A percentile compares a stretch with the other conserved stretches of the same genome.
These are phyloP conservation scores for Hypoxylon intermedium DNA, from an alignment of 495 filamentous ascomycete genomes.

Conservation along the genomic window DNA sequence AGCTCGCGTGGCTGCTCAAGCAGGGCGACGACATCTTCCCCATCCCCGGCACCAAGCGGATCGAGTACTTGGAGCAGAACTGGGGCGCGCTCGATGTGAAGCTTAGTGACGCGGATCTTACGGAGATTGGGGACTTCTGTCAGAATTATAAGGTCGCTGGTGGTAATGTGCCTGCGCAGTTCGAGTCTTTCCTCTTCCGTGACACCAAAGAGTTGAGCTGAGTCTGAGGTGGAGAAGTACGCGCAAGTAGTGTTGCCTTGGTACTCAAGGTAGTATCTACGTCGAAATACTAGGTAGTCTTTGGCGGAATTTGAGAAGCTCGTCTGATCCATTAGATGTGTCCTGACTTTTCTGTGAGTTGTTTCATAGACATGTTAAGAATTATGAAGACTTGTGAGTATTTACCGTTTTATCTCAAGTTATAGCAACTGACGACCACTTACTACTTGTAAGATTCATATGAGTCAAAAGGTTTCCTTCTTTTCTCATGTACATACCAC, in stretches of 20 bases:
- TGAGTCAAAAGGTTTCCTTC: no score
- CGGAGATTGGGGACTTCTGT: conserved; percentile 55
- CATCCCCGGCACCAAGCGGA: conserved; percentile 65
- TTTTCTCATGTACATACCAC: no score
- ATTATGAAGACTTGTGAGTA: no score
- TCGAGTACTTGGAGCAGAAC: conserved; percentile 66
- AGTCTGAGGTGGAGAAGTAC: background rate
- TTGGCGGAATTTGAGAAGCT: background rate
- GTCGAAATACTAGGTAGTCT: no score
- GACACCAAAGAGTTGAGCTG: conserved; percentile 30
- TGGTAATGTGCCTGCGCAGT: conserved; percentile 5
- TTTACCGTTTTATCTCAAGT: no score
- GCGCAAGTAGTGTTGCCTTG: background rate
- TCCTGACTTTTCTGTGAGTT: no score
- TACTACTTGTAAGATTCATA: no score
- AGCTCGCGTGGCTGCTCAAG: conserved; percentile 60
- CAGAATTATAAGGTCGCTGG: conserved; percentile 49
- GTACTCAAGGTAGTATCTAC: no score
- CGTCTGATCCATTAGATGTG: no score
- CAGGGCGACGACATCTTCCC: conserved; percentile 63
- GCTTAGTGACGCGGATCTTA: conserved; percentile 58
- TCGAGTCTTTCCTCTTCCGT: conserved; percentile 4
- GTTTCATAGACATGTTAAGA: no score
- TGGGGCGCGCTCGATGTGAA: conserved; percentile 52
- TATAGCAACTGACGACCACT: no score